Conservation (phyloP, 768 basidiomycete genomes). For the Myochromella boudieri region DNA sequence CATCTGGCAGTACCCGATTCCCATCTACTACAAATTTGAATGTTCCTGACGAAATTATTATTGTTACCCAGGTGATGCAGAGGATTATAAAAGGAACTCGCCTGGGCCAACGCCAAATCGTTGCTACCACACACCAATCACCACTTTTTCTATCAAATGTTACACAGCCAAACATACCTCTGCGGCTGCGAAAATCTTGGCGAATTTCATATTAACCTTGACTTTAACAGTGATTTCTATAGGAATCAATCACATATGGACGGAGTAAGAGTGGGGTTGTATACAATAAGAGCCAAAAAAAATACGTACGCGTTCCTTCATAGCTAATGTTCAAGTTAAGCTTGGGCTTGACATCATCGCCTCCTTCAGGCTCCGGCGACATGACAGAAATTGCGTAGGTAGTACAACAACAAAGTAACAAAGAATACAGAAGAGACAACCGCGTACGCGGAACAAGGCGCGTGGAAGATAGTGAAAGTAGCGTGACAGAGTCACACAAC, state of each 20-base stretch:
- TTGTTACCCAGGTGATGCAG: not conserved
- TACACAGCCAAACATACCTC: constrained; percentile 44
- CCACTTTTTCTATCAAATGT: not conserved
- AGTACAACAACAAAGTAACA: not conserved
- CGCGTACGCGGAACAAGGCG: constrained; percentile 8
- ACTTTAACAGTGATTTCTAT: constrained; percentile 69
- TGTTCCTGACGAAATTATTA: constrained; percentile 47
- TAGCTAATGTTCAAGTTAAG: constrained; percentile 58
- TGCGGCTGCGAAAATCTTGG: constrained; percentile 66
- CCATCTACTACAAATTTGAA: constrained; percentile 65
- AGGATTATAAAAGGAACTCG: constrained; percentile 12
- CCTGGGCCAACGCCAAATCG: constrained; percentile 59
- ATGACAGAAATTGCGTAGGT: constrained; percentile 20
- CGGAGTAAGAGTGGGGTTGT: not conserved
- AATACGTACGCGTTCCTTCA: constrained; percentile 50
- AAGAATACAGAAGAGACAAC: not conserved
- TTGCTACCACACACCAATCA: constrained; percentile 36
- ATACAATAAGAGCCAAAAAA: no score
- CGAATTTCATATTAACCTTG: constrained; percentile 59
- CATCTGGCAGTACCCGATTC: constrained; percentile 40
- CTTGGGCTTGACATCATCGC: constrained; percentile 64
- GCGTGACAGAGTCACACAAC: constrained; percentile 13
- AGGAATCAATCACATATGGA: not conserved
- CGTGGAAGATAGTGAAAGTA: constrained; percentile 1
- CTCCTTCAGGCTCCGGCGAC: constrained; percentile 48